phyloP scores from a whole-genome alignment of 441 rosid genomes.

The Jatropha multifida region DNA sequence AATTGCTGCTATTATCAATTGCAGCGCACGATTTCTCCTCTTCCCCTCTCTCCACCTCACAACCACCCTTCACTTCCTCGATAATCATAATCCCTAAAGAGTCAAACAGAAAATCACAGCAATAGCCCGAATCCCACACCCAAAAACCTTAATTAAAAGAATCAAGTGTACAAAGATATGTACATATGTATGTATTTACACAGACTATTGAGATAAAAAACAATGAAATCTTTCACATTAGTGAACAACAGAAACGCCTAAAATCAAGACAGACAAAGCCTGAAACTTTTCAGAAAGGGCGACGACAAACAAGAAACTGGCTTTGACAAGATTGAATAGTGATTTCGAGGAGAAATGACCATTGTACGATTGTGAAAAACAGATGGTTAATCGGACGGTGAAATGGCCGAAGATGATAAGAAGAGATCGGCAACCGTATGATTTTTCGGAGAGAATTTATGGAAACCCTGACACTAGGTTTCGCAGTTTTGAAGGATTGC shows the following conservation, averaged over 20 bases:
- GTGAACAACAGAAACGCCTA: slow-evolving; percentile 28
- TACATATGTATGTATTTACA: slow-evolving; percentile 15
- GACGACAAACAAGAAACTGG: slow-evolving; percentile 19
- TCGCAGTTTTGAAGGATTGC: slow-evolving; percentile 23
- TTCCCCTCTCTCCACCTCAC: slow-evolving; percentile 37
- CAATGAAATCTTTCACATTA: slow-evolving; percentile 8
- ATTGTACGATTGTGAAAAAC: slow-evolving; percentile 35
- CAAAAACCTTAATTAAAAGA: slow-evolving; percentile 1
- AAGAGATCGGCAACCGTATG: neutral
- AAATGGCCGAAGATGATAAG: neutral
- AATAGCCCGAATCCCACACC: neutral
- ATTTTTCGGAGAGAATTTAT: neutral
- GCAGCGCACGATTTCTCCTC: slow-evolving; percentile 23
- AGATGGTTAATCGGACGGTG: slow-evolving; percentile 33
- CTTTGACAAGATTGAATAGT: slow-evolving; percentile 18
- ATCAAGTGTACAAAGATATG: slow-evolving; percentile 6
- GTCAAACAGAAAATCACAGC: neutral
- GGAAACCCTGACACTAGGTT: slow-evolving; percentile 16
- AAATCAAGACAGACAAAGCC: slow-evolving; percentile 28
- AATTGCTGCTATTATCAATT: slow-evolving; percentile 18
- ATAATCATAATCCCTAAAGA: slow-evolving; percentile 43
- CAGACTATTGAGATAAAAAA: slow-evolving; percentile 10
- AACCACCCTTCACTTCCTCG: slow-evolving; percentile 50
- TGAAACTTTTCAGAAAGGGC: slow-evolving; percentile 31
- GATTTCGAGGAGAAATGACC: slow-evolving; percentile 41